phyloP scores from a whole-genome alignment of 2,329 filamentous ascomycete species.

The Colletotrichum spaethianum region DNA sequence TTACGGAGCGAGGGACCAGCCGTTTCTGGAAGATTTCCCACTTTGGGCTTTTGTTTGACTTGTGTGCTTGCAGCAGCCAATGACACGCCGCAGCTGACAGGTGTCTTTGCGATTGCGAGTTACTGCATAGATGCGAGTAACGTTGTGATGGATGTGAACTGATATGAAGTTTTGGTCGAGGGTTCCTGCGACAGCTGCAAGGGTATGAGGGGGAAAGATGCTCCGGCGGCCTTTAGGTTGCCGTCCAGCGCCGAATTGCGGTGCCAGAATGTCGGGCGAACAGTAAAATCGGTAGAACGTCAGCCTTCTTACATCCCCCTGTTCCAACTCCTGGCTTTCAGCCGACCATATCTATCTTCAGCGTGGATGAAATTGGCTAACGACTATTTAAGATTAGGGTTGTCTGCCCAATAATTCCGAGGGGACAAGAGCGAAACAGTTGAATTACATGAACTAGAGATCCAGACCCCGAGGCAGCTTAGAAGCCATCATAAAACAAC shows the following conservation, averaged over 20 bases:
- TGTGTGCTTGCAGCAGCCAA: neutral
- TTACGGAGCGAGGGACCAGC: neutral
- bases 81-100: neutral
- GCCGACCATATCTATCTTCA: neutral
- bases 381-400: constrained; percentile 38
- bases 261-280: constrained; percentile 24
- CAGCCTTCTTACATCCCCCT: neutral
- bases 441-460: neutral
- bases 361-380: neutral
- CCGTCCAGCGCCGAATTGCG: neutral
- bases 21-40: constrained; percentile 31
- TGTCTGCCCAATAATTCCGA: constrained; percentile 10
- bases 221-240: neutral
- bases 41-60: neutral
- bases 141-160: neutral
- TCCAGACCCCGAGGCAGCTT: constrained; percentile 12
- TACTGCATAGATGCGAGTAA: neutral
- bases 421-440: neutral
- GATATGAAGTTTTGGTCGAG: constrained; percentile 18
- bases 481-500: constrained; percentile 15
- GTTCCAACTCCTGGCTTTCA: neutral
- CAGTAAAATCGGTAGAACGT: neutral
- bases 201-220: neutral
- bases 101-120: constrained; percentile 3
- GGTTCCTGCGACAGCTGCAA: constrained; percentile 11